Evolutionary conservation across 2,329 filamentous ascomycete species (phyloP), one percentile per base, ranked within the genome.

Genomic region (Clarireedia hainanense): DNA sequence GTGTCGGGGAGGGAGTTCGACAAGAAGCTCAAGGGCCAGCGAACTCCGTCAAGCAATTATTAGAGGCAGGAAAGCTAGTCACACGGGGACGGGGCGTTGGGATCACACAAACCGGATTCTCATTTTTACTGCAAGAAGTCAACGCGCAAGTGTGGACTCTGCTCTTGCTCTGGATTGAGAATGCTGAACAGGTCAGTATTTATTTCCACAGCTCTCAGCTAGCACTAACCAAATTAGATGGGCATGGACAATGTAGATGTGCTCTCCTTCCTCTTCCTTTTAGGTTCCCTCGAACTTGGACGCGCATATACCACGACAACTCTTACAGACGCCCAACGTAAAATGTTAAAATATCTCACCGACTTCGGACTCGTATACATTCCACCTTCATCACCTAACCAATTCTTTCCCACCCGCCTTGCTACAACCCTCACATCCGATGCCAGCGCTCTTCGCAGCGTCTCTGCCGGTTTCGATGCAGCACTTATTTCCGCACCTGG

Each of bases 141-240:
- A 97, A 96, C 70, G 91, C 92, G 0, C 94, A 99, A 71, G 91
- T 99, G 37, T 99, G 94, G 94, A 94, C 91, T 26, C 77, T 99
- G 47, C 78, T 99, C 37, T 86, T 99, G 30, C 84, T 96, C 34
- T 99, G 96, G 78, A 84, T 99, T 50, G 89, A 95, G 63, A 88
- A 90, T 59, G 87, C 88, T 46, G 86, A 90, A 64, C 75, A 77
- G 54, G 79, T 80, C 59, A 43, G 68, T 64, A 23, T n/a, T 6
- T 17, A 7, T 47, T 20, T 7, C 14, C 9, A 14, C 17, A 45
- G 20, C n/a, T 5, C 15, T 43, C 3, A 10, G 15, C 26, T 6
- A 20, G 26, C 45, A 30, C 64, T 65, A 57, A 66, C 55, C 43
- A 26, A 14, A 26, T n/a, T 46, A 67, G 62, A 65, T 69, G 64